Evolutionary conservation across 2,329 filamentous ascomycete species (phyloP).

Genomic region (Fusarium anthophilum): DNA sequence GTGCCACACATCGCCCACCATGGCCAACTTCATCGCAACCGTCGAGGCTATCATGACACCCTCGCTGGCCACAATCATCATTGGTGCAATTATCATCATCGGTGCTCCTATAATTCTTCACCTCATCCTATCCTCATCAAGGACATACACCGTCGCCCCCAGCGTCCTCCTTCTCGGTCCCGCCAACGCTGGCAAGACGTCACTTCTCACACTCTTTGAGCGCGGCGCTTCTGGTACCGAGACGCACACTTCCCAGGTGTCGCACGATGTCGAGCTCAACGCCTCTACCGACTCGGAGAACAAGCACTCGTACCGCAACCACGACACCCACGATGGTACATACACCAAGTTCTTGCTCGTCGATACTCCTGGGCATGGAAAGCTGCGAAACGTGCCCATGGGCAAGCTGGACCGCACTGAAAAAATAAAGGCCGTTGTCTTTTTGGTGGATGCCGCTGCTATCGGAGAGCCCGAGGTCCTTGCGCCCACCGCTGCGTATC

Average conservation of each 20-base stretch:
- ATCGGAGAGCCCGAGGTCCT: constrained; percentile 69
- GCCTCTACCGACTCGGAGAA: constrained; percentile 57
- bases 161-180: constrained; percentile 85
- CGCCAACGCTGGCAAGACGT: constrained; percentile 85
- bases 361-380: constrained; percentile 96
- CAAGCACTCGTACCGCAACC: constrained; percentile 61
- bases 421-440: constrained; percentile 79
- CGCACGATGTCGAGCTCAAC: constrained; percentile 64
- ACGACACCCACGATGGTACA: constrained; percentile 62
- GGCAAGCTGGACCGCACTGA: constrained; percentile 55
- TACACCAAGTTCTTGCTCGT: constrained; percentile 79
- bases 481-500: constrained; percentile 79
- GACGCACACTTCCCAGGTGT: constrained; percentile 66
- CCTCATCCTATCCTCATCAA: constrained; percentile 73
- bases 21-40: constrained; percentile 52
- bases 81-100: constrained; percentile 77
- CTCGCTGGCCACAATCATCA: constrained; percentile 68
- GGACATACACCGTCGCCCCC: constrained; percentile 73
- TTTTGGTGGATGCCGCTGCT: constrained; percentile 85
- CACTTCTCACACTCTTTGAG: constrained; percentile 79
- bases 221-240: constrained; percentile 56
- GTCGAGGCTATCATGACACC: constrained; percentile 67
- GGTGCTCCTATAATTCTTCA: constrained; percentile 82
- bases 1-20: constrained; percentile 40
- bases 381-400: constrained; percentile 79